Evolutionary conservation across 1,284 basidiomycete genomes (phyloP).

Genomic region (Trichosporon inkin): DNA sequence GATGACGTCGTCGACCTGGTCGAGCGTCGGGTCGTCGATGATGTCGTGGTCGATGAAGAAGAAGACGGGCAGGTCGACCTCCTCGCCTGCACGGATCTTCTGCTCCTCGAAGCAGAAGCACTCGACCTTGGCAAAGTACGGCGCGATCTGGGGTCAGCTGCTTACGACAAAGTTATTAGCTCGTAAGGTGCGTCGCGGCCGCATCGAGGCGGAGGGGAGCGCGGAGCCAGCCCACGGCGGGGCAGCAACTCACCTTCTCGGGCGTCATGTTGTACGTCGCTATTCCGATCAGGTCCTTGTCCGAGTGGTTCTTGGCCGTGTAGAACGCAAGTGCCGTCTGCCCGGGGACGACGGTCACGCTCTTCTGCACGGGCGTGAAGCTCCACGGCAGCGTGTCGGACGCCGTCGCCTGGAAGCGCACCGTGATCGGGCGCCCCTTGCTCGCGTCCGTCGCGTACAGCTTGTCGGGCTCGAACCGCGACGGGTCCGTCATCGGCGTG

Average conservation of each 20-base stretch:
- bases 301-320: slow-evolving; percentile 79
- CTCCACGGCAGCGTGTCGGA: slow-evolving; percentile 87
- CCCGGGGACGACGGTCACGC: slow-evolving; percentile 85
- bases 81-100: slow-evolving; percentile 87
- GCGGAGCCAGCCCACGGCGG: too few species aligned
- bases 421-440: slow-evolving; percentile 70
- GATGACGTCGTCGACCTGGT: slow-evolving; percentile 83
- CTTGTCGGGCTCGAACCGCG: slow-evolving; percentile 73
- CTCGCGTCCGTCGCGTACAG: slow-evolving; percentile 66
- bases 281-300: slow-evolving; percentile 92
- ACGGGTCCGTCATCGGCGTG: slow-evolving; percentile 81
- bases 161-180: too few species aligned
- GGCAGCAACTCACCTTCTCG: slow-evolving; percentile 49
- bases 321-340: slow-evolving; percentile 97
- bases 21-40: slow-evolving; percentile 81
- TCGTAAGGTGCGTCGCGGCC: too few species aligned
- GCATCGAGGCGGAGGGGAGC: not conserved
- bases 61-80: slow-evolving; percentile 95
- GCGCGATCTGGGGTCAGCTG: slow-evolving; percentile 66
- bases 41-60: slow-evolving; percentile 99
- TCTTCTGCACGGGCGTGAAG: slow-evolving; percentile 86
- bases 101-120: slow-evolving; percentile 99
- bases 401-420: slow-evolving; percentile 91
- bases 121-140: slow-evolving; percentile 98
- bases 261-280: slow-evolving; percentile 90